phyloP scores from a whole-genome alignment of 257 asterid genomes.

The Solanum boliviense region DNA sequence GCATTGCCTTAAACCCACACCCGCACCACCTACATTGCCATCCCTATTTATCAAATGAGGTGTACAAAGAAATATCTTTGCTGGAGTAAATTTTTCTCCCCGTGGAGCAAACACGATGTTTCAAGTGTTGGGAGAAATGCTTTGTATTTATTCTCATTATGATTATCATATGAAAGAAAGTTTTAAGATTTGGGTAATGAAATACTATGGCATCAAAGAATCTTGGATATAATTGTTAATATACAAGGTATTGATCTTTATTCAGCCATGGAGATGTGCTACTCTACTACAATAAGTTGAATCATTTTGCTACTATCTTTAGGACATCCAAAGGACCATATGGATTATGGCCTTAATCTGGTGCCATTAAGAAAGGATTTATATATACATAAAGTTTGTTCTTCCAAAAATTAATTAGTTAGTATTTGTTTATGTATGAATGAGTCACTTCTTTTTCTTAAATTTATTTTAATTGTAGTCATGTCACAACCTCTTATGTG shows the following conservation, averaged over 20 bases:
- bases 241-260: not conserved
- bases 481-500: not conserved
- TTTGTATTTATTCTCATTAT: not conserved
- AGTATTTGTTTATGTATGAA: not conserved
- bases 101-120: not conserved
- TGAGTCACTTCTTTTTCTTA: not conserved
- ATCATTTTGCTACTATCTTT: not conserved
- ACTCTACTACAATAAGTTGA: not conserved
- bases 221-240: not conserved
- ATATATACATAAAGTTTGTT: not conserved
- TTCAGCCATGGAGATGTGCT: not conserved
- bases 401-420: not conserved
- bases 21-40: not conserved
- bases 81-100: not conserved
- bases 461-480: not conserved
- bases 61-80: not conserved
- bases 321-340: not conserved
- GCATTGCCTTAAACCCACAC: not conserved
- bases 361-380: not conserved
- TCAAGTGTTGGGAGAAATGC: not conserved
- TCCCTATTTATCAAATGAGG: not conserved
- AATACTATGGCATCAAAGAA: not conserved
- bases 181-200: not conserved
- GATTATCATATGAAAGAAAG: not conserved
- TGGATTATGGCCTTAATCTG: not conserved